Evolutionary conservation across 179 eudicot species (phyloP).

Genomic region (Silene noctiflora): DNA sequence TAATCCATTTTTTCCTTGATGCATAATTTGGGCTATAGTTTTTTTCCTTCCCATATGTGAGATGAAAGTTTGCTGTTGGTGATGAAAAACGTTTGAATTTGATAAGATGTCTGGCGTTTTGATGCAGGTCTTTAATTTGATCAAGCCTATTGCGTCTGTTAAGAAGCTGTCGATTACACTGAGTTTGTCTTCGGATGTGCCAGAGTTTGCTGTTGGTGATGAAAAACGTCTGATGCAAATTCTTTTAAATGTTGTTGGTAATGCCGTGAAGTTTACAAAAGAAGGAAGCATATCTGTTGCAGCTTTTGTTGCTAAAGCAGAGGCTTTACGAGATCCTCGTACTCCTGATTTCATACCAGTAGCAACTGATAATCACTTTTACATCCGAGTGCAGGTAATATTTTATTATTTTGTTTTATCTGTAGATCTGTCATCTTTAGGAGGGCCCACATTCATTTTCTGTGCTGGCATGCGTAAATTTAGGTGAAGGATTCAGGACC

Average conservation of each 20-base stretch:
- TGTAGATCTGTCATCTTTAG: not conserved
- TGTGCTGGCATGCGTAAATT: slow-evolving; percentile 16
- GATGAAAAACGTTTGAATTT: no score
- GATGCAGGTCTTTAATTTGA: slow-evolving; percentile 65
- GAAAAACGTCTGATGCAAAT: slow-evolving; percentile 86
- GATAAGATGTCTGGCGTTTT: slow-evolving; percentile 21
- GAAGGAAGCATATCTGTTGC: slow-evolving; percentile 69
- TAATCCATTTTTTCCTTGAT: not conserved
- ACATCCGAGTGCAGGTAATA: slow-evolving; percentile 72
- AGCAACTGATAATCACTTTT: slow-evolving; percentile 59
- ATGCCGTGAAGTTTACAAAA: slow-evolving; percentile 88
- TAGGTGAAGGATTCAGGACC: slow-evolving; percentile 75
- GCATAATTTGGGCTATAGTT: not conserved
- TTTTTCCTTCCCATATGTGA: not conserved
- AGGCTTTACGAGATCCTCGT: slow-evolving; percentile 57
- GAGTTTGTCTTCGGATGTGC: slow-evolving; percentile 62
- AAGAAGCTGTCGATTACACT: slow-evolving; percentile 57
- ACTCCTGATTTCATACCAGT: slow-evolving; percentile 62
- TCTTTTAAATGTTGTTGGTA: slow-evolving; percentile 71
- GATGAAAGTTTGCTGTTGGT: not conserved
- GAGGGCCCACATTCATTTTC: not conserved
- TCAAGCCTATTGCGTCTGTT: slow-evolving; percentile 77
- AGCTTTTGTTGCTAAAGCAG: slow-evolving; percentile 58
- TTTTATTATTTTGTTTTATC: not conserved
- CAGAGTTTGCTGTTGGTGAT: slow-evolving; percentile 80